Evolutionary conservation across 805 yeast species (phyloP), one percentile per base, ranked within the genome.

Genomic region (Lachancea quebecensis): DNA sequence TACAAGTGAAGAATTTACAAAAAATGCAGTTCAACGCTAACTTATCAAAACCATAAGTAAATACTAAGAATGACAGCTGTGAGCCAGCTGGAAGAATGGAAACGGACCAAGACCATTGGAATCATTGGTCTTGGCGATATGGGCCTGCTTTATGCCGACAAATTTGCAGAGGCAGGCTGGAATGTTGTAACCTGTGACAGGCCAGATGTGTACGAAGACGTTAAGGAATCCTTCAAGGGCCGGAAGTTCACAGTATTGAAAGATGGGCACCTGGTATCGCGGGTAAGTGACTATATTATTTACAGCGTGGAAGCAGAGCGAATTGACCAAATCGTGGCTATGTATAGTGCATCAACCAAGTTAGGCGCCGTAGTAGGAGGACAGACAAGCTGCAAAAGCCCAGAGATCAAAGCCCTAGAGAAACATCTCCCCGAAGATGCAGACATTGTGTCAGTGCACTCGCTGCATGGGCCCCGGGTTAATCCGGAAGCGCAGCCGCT

Each of bases 101-200:
- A 73, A 46, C 46, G 46, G 11, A 51, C 69, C 16, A 83, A 82
- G 59, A 71, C 71, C 16, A 76, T 93, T 38, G 99, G 99, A 1
- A 85, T 93, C 51, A 90, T 93, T 48, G 99, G 99, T 2, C 75
- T 91, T 31, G 99, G 99, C 28, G 98, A 91, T 63, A 93, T 93
- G 99, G 99, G 99, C 7, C 68, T 78, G 32, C 67, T 93, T 56
- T 93, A 93, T 59, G 97, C 98, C 46, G 71, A 74, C 16, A 67
- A 82, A 44, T 82, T 93, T 56, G 72, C 86, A 27, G 73, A 74
- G 42, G 90, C 88, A 2, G 97, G 97, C 1, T 88, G 96, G 95
- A 75, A 62, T 29, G 96, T 89, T 2, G 80, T 85, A 41, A 95
- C 95, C 3, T 87, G 96, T 62, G 97, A 90, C 58, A 69, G 83